These are phyloP conservation scores for Amphirosellinia nigrospora DNA, from an alignment of 495 filamentous ascomycete species.

Conservation along the genomic window DNA sequence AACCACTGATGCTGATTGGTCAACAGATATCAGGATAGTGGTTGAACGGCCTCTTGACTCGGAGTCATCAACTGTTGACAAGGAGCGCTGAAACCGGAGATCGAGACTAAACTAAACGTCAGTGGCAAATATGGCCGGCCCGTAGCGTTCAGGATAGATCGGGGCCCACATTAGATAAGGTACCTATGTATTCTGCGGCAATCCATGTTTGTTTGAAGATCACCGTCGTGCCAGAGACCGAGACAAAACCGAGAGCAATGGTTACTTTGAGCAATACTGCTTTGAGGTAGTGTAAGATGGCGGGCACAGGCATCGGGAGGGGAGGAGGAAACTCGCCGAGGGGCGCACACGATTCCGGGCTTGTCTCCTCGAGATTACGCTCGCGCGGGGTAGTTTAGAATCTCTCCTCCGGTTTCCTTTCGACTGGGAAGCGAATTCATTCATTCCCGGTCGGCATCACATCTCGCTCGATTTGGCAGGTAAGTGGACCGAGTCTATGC, in stretches of 20 bases:
- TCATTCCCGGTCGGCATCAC: too few relatives aligned
- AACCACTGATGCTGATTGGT: conserved; percentile 39
- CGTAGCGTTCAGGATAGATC: background rate
- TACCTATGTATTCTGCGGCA: background rate
- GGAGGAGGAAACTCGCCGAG: too few relatives aligned
- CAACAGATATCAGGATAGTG: too few relatives aligned
- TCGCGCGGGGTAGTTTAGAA: too few relatives aligned
- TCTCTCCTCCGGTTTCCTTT: too few relatives aligned
- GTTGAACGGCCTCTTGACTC: background rate
- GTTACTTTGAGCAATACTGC: background rate
- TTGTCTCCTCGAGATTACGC: background rate
- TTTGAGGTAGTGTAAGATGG: too few relatives aligned
- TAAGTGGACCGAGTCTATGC: too few relatives aligned
- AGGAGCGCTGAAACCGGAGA: background rate
- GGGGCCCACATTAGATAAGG: background rate
- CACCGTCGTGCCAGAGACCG: background rate
- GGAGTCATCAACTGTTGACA: background rate
- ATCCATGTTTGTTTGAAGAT: conserved; percentile 1
- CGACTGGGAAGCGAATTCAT: too few relatives aligned
- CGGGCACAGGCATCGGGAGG: too few relatives aligned
- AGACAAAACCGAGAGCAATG: background rate
- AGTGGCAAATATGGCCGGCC: background rate
- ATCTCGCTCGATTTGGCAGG: too few relatives aligned
- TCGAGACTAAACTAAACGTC: background rate
- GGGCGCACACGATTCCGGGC: background rate